Evolutionary conservation across 805 yeast genomes (phyloP), one percentile per base, ranked within the genome.

Genomic region (Blastobotrys terrestris): DNA sequence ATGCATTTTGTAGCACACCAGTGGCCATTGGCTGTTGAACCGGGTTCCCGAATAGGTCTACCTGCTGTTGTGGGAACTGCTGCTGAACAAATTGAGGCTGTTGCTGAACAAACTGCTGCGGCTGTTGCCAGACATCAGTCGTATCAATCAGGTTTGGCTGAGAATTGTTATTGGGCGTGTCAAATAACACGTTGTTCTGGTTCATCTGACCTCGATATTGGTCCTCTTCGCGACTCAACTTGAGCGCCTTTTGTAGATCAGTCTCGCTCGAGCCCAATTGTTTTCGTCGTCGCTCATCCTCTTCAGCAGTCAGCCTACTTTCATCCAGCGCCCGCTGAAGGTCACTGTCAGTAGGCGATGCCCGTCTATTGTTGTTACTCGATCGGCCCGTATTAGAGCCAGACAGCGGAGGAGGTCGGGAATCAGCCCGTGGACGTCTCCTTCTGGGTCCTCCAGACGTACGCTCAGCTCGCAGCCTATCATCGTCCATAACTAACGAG

Each of bases 251-350:
- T 54, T 79, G 78, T 48, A 87, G 72, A 22, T 84, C 89, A 18
- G 80, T 81, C 57, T 82, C 86, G 41, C 74, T 77, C 44, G 72
- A 77, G 4, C 59, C 66, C 2, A 54, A 57, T 16, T 57, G 56
- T 31, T 66, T 71, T 46, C 67, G 66, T 57, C 84, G 75, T 50
- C 74, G 75, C 56, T 81, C 86, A 59, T 90, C 97, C 56, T 87
- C 91, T 58, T 85, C 90, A 0, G 95, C 97, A 1, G 96, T 87
- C 60, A 76, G 67, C 63, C 80, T 79, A 50, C 95, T 85, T 63
- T 84, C 85, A 60, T 86, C 96, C 50, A 92, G 72, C 0, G 96
- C 97, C 47, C 77, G 76, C 67, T 81, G 84, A 59, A 92, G 71
- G 51, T 88, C 97, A 16, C 81, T 85, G 61, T 89, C 96, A 55